Conservation (phyloP, 345 rosid genomes). For the Adansonia digitata region DNA sequence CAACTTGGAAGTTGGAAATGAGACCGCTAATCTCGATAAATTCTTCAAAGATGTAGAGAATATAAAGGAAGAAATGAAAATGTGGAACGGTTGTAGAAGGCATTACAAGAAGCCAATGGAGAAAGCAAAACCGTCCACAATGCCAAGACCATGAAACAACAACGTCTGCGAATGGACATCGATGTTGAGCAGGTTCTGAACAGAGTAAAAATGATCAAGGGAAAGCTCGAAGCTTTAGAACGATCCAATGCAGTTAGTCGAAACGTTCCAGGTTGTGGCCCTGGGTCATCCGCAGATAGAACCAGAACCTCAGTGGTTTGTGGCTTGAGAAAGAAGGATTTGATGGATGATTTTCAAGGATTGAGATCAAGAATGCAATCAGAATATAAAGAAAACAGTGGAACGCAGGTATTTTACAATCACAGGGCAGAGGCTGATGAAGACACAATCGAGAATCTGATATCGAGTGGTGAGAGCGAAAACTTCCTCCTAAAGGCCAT, state of each 20-base stretch:
- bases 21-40: slow-evolving; percentile 56
- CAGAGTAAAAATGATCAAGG: slow-evolving; percentile 57
- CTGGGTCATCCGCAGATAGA: slow-evolving; percentile 74
- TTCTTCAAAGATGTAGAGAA: slow-evolving; percentile 71
- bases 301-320: slow-evolving; percentile 70
- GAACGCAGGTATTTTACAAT: slow-evolving; percentile 76
- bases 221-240: slow-evolving; percentile 66
- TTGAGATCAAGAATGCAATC: slow-evolving; percentile 45
- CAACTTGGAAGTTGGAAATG: slow-evolving; percentile 60
- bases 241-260: slow-evolving; percentile 53
- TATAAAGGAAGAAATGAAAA: slow-evolving; percentile 62
- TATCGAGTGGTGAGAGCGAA: slow-evolving; percentile 83
- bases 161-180: slow-evolving; percentile 49
- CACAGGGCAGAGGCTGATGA: slow-evolving; percentile 71
- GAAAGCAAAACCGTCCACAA: slow-evolving; percentile 60
- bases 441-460: slow-evolving; percentile 68
- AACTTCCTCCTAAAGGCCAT: slow-evolving; percentile 76
- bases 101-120: slow-evolving; percentile 63
- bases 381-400: slow-evolving; percentile 72
- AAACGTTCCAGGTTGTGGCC: slow-evolving; percentile 59
- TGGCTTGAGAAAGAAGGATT: slow-evolving; percentile 67
- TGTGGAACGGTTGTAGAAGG: slow-evolving; percentile 53
- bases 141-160: slow-evolving; percentile 56
- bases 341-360: slow-evolving; percentile 71
- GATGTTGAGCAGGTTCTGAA: slow-evolving; percentile 58